Evolutionary conservation across 306 rosid species (phyloP), one percentile per base, ranked within the genome.

Genomic region (Hippophae tibetana): DNA sequence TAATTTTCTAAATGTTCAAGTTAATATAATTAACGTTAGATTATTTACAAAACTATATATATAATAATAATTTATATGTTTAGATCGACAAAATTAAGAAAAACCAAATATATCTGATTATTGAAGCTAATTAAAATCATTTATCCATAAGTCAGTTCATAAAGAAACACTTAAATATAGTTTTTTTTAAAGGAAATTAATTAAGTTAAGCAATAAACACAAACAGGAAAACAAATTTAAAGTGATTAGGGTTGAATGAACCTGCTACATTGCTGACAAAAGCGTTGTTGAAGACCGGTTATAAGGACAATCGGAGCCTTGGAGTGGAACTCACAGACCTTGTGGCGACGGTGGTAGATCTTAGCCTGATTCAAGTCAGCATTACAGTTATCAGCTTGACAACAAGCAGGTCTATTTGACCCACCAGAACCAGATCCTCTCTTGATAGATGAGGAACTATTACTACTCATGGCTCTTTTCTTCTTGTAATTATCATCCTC

Each of bases 181-280:
- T 18, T 0, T 18, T 18, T 18, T 18, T 18, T 0, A 18, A 7
- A 14, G 7, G 9, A 7, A 57, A 26, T 6, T 40, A 18, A 11
- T 25, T 5, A 9, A 23, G 12, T 1, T 11, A n/a, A 51, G 0
- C 46, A 23, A 18, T 13, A 46, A 42, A 6, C 11, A 62, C 56
- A 53, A 5, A n/a, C 7, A 3, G 40, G 25, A 51, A 42, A 4
- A 2, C 42, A 47, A 47, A 26, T 12, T 12, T 14, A 58, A 27
- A 47, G 40, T 43, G 40, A 66, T 68, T 78, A 84, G 89, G 87
- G 95, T 84, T 74, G 75, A 18, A 1, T 6, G 12, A 49, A 90
- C 99, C 95, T 93, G 89, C 99, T 93, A 66, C 99, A 93, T 86
- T 93, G 99, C 67, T 93, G 99, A 75, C 99, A 93, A 75, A 93